Conservation (phyloP, 352 stramenopile genomes). For the Phytophthora sansomeana region DNA sequence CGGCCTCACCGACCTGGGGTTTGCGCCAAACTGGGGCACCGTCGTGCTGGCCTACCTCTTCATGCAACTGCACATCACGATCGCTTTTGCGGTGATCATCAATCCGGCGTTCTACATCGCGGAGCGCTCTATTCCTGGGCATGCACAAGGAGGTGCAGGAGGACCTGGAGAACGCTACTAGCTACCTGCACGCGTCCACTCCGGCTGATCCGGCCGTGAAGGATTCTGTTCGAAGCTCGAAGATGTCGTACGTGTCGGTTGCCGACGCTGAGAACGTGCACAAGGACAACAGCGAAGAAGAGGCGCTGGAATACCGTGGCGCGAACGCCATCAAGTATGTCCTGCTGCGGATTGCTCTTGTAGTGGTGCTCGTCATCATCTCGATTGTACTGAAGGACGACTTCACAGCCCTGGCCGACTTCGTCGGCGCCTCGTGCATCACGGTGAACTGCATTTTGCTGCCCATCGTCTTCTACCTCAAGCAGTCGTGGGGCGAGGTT, state of each 20-base stretch:
- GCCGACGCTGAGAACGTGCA: too few species aligned
- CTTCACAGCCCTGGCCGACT: too few species aligned
- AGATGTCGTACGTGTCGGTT: too few species aligned
- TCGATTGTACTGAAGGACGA: too few species aligned
- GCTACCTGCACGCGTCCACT: constrained; percentile 9
- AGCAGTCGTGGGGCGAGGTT: too few species aligned
- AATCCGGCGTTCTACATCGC: background rate
- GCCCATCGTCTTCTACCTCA: too few species aligned
- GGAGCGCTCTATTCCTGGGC: background rate
- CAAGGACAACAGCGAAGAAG: too few species aligned
- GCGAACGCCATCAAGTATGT: constrained; percentile 39
- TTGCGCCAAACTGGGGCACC: constrained; percentile 29
- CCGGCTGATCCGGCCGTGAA: constrained; percentile 8
- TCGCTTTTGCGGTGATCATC: constrained; percentile 48
- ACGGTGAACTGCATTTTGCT: too few species aligned
- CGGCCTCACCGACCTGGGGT: background rate
- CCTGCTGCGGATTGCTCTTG: too few species aligned
- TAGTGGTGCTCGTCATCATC: too few species aligned
- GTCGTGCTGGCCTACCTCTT: constrained; percentile 43
- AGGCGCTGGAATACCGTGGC: constrained; percentile 31
- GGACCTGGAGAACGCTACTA: constrained; percentile 9
- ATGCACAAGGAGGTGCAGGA: background rate
- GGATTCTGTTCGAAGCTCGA: constrained; percentile 3
- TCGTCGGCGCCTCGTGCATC: too few species aligned
- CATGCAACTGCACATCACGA: constrained; percentile 56